Evolutionary conservation across 495 filamentous ascomycete species (phyloP), one percentile per base, ranked within the genome.

Genomic region (Gamarada debralockiae): DNA sequence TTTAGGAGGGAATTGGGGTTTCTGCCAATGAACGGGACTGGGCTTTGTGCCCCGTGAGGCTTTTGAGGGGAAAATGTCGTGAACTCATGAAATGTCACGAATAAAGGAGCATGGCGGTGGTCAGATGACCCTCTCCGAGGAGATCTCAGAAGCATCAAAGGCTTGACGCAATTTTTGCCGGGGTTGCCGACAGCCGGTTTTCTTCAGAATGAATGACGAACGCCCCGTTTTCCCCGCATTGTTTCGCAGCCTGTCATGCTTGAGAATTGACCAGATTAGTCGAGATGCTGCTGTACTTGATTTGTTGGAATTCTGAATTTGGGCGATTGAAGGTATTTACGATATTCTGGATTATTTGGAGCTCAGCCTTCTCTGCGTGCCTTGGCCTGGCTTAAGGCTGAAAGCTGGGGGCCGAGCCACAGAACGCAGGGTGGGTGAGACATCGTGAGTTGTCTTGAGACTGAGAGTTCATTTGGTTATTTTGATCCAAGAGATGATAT

Each of bases 121-220:
- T 15, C 53, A 56, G 39, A 45, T 56, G 53, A 56, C 40, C 49
- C 12, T 42, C 43, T 57, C 55, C 55, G 48, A 52, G 55, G 55
- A 57, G 55, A 57, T 48, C n/a, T 37, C 20, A 18, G n/a, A 21
- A 49, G 10, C 15, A 15, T 39, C n/a, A 13, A n/a, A 20, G 17
- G 24, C 8, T 22, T 2, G 43, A 14, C 2, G 20, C 14, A 15
- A 24, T n/a, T n/a, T n/a, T n/a, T n/a, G n/a, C n/a, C n/a, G 24
- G 24, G 9, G 21, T n/a, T 25, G 9, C 13, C n/a, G 43, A 12
- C 24, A n/a, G n/a, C n/a, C n/a, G n/a, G n/a, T n/a, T n/a, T 20
- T 13, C 15, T 10, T n/a, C n/a, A 27, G 31, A 22, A 14, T n/a
- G 10, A 53, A 45, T 36, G 29, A 40, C 25, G n/a, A n/a, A n/a